A percentile compares a stretch with the other conserved stretches of the same genome.
These are phyloP conservation scores for Fusarium piperis DNA, from an alignment of 2,329 filamentous ascomycete genomes.

Conservation along the genomic window DNA sequence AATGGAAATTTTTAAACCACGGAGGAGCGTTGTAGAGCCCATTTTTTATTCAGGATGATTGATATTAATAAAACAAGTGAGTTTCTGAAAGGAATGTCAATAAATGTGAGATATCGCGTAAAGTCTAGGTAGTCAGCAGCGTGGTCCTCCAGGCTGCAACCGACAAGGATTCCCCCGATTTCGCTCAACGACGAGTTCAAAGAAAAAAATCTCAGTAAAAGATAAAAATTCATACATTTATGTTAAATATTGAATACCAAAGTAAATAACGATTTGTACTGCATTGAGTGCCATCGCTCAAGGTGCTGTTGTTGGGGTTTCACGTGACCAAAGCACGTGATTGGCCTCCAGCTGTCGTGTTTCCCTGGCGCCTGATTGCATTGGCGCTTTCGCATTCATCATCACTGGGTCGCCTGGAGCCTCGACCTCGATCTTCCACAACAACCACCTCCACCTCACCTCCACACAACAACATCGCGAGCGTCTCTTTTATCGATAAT, in stretches of 20 bases:
- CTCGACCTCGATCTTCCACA: constrained; percentile 36
- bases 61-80: rapidly evolving
- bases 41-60: background rate
- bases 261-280: background rate
- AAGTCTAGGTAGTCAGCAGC: background rate
- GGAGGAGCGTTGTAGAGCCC: background rate
- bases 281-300: background rate
- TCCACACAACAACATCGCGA: constrained; percentile 11
- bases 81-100: background rate
- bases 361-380: constrained; percentile 55
- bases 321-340: constrained; percentile 48
- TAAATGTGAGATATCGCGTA: background rate
- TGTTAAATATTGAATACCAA: background rate
- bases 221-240: rapidly evolving
- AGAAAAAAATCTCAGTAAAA: background rate
- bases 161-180: background rate
- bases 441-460: constrained; percentile 29
- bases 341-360: constrained; percentile 50
- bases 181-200: background rate
- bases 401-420: constrained; percentile 45
- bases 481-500: constrained; percentile 6
- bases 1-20: background rate
- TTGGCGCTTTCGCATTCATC: constrained; percentile 46
- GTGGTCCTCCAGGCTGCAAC: background rate
- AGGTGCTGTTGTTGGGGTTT: background rate